Base-by-base conservation (phyloP, 2,329 filamentous ascomycete genomes). In the Shiraia bambusicola region DNA sequence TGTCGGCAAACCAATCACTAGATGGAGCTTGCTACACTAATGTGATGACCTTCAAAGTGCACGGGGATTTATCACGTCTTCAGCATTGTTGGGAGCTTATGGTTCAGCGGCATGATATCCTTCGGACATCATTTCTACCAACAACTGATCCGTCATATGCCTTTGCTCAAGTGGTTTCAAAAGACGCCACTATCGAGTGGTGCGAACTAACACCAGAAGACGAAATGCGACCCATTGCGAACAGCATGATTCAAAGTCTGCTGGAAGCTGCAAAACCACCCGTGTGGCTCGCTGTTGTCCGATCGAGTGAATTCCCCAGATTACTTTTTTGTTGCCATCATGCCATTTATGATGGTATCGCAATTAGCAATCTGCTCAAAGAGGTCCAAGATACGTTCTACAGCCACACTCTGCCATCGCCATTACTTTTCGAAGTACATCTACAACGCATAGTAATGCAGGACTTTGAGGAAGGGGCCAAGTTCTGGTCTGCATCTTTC, bases 271-370 rank as follows among this genome's bases (percentile, higher is more conserved):
- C 52, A 13, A 47, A 49, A 27, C 64, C 67, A n/a, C 72, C 72
- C 5, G 58, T 72, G 22, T 57, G 56, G 15, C 56, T 74, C 17
- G 65, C 63, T 4, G 37, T 63, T 6, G 42, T 58, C 10, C 30
- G 45, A 10, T 28, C 45, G 17, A 52, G 45, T 2, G 36, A 50
- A 6, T 52, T 60, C 6, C 56, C 45, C 8, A 63, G 61, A 17
- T 42, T 80, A 6, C 51, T 76, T 2, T 70, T 84, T 34, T 73
- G 72, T 15, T 82, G 82, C 54, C 90, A 95, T 56, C 91, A 96
- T 68, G 87, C 88, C 2, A 72, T 95, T 1, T 95, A 95, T 56
- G 91, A 96, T 67, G 91, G 86, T 0, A 82, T 86, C 26, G 88
- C 89, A 0, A 85, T 95, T 58, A 72, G 76, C 1, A 74, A 76